Evolutionary conservation across 163 green algal genomes (phyloP).

Genomic region (Volvox carteri): DNA sequence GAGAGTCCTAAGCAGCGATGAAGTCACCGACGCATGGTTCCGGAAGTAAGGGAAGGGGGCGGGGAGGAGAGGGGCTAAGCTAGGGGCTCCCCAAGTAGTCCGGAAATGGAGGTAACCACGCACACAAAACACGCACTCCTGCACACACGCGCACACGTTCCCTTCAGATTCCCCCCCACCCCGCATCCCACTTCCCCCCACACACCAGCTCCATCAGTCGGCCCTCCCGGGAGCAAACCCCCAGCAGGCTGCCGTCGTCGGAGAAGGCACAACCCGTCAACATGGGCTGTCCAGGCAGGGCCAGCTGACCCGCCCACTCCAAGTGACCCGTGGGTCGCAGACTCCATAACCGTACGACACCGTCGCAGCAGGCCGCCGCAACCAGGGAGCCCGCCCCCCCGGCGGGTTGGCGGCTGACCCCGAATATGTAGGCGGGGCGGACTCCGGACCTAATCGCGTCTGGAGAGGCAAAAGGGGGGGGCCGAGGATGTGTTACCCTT

Average conservation of each 20-base stretch:
- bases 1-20: no score
- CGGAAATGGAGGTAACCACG: no score
- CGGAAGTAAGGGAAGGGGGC: no score
- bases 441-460: constrained; percentile 42
- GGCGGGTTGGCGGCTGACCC: constrained; percentile 46
- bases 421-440: constrained; percentile 68
- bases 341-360: constrained; percentile 59
- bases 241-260: constrained; percentile 15
- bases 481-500: no score
- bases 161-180: no score
- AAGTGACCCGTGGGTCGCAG: constrained; percentile 46
- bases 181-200: no score
- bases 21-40: no score
- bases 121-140: no score
- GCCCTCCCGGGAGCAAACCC: constrained; percentile 38
- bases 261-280: constrained; percentile 50
- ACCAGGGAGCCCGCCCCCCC: constrained; percentile 52
- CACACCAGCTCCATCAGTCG: constrained; percentile 53
- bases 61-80: no score
- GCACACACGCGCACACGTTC: no score
- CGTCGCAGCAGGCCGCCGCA: constrained; percentile 61
- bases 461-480: no score
- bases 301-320: constrained; percentile 26
- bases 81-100: no score
- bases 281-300: constrained; percentile 6